phyloP scores from a whole-genome alignment of 805 yeast genomes.

The Metschnikowia baotianmanensis region DNA sequence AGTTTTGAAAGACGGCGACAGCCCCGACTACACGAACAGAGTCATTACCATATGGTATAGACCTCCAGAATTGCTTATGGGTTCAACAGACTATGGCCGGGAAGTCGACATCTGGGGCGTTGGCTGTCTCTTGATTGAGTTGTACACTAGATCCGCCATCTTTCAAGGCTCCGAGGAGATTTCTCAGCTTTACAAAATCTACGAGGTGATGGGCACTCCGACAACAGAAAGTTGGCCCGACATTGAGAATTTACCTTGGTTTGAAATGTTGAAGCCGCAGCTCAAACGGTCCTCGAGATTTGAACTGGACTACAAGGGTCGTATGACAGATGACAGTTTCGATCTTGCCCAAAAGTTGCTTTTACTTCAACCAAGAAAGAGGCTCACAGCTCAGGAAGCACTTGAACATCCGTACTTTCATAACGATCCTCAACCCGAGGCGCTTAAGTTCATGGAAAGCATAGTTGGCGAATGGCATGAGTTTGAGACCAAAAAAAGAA shows the following conservation, averaged over 20 bases:
- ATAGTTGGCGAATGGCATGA: slow-evolving; percentile 93
- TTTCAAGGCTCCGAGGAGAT: slow-evolving; percentile 91
- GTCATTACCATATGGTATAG: slow-evolving; percentile 97
- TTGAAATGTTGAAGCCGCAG: slow-evolving; percentile 72
- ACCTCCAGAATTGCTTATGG: slow-evolving; percentile 90
- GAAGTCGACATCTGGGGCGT: slow-evolving; percentile 97
- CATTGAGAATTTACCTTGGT: slow-evolving; percentile 86
- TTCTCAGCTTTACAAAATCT: slow-evolving; percentile 74
- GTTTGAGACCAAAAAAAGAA: slow-evolving; percentile 83
- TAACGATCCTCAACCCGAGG: slow-evolving; percentile 64
- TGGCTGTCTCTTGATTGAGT: slow-evolving; percentile 85
- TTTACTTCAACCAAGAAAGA: slow-evolving; percentile 60
- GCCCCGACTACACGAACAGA: slow-evolving; percentile 86
- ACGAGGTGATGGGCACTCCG: slow-evolving; percentile 87
- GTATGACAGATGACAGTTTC: slow-evolving; percentile 52
- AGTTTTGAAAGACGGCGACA: slow-evolving; percentile 45
- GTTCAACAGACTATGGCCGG: slow-evolving; percentile 84
- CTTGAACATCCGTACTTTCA: slow-evolving; percentile 67
- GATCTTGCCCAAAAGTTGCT: slow-evolving; percentile 65
- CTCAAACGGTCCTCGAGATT: slow-evolving; percentile 32
- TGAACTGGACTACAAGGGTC: slow-evolving; percentile 28
- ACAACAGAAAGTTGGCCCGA: slow-evolving; percentile 70
- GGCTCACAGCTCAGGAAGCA: slow-evolving; percentile 71
- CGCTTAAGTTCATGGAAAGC: slow-evolving; percentile 52
- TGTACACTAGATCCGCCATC: slow-evolving; percentile 69